These are phyloP conservation scores for Tremellales sp. DNA, from an alignment of 1,284 basidiomycete species.

Conservation along the genomic window DNA sequence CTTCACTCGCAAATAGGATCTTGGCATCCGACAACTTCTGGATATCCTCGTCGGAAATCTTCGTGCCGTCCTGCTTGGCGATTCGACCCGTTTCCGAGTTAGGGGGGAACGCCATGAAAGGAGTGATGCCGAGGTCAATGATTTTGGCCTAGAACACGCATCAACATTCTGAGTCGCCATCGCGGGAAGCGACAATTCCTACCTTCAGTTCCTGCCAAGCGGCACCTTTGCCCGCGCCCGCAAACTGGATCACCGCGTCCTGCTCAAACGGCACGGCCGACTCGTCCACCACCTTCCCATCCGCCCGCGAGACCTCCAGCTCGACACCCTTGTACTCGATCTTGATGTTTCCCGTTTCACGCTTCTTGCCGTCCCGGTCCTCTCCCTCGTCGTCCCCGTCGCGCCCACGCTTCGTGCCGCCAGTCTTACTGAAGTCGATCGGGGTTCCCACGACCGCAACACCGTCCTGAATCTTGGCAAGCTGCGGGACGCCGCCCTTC, in stretches of 20 bases:
- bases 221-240: slow-evolving; percentile 41
- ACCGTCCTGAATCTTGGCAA: slow-evolving; percentile 39
- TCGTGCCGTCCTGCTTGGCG: slow-evolving; percentile 47
- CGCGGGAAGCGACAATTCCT: slow-evolving; percentile 13
- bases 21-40: slow-evolving; percentile 48
- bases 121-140: slow-evolving; percentile 21
- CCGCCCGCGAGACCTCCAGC: slow-evolving; percentile 62
- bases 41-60: slow-evolving; percentile 51
- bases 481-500: slow-evolving; percentile 28
- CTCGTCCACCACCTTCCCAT: slow-evolving; percentile 51
- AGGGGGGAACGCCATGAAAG: slow-evolving; percentile 45
- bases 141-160: slow-evolving; percentile 23
- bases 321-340: slow-evolving; percentile 62
- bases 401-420: slow-evolving; percentile 35
- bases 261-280: slow-evolving; percentile 48
- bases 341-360: slow-evolving; percentile 54
- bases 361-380: slow-evolving; percentile 48
- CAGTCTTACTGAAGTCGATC: slow-evolving; percentile 10
- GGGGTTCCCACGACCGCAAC: slow-evolving; percentile 39
- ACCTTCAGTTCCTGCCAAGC: slow-evolving; percentile 55
- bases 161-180: background rate
- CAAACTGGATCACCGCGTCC: slow-evolving; percentile 45
- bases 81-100: slow-evolving; percentile 48
- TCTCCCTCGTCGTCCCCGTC: slow-evolving; percentile 34
- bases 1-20: slow-evolving; percentile 48